Evolutionary conservation across 371 early-diverging fungal species (phyloP).

Genomic region (Mortierella sp.): DNA sequence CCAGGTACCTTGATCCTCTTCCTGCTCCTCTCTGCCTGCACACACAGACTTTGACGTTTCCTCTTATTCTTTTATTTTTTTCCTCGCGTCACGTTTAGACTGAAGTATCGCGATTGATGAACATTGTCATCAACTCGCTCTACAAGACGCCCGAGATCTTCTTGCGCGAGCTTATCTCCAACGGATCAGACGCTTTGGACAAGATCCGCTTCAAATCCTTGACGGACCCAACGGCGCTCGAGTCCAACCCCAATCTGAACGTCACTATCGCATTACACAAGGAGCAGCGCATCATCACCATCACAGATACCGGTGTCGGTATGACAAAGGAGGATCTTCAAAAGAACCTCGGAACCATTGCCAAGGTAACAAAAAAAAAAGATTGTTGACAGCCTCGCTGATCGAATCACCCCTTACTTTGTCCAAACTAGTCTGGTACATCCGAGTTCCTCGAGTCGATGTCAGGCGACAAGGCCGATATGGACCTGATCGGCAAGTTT

Average conservation of each 20-base stretch:
- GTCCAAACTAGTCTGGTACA: conserved; percentile 72
- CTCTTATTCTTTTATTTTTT: background rate
- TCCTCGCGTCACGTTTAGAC: conserved; percentile 56
- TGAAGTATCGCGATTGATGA: conserved; percentile 88
- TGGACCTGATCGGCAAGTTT: conserved; percentile 95
- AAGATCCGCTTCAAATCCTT: conserved; percentile 88
- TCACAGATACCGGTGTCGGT: conserved; percentile 95
- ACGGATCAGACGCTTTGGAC: conserved; percentile 95
- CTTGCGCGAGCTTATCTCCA: conserved; percentile 96
- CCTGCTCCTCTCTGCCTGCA: background rate
- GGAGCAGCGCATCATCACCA: conserved; percentile 74
- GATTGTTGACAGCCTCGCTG: background rate
- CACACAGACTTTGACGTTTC: background rate
- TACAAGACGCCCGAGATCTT: conserved; percentile 93
- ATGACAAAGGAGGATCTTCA: conserved; percentile 94
- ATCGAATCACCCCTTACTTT: too few relatives aligned
- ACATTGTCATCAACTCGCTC: conserved; percentile 89
- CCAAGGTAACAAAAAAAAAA: conserved; percentile 70
- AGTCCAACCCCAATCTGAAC: conserved; percentile 67
- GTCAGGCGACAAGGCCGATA: conserved; percentile 67
- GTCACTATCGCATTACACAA: conserved; percentile 81
- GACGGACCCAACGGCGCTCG: conserved; percentile 72
- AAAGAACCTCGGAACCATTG: conserved; percentile 96
- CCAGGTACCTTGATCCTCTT: conserved; percentile 27
- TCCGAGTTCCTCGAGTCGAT: conserved; percentile 83